These are phyloP conservation scores for Trichopus zeylanicus DNA, from an alignment of 116 monocot genomes.

Conservation along the genomic window DNA sequence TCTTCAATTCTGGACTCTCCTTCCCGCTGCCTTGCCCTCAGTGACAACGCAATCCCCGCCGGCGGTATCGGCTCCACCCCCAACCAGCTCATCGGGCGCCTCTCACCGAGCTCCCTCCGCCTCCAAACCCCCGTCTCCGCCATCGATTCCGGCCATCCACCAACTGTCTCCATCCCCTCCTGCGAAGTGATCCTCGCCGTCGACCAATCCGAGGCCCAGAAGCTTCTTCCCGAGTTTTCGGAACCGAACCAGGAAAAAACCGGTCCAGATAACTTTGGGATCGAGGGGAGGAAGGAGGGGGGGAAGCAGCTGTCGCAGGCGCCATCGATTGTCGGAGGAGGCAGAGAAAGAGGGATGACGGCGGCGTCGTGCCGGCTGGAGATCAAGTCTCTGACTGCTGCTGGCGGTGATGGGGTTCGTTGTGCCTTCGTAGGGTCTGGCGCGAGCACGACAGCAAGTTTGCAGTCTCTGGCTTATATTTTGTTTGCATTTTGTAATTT, in stretches of 20 bases:
- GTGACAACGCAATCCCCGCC: constrained; percentile 78
- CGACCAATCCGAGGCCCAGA: constrained; percentile 55
- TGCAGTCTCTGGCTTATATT: too few relatives aligned
- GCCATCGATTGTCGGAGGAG: too few relatives aligned
- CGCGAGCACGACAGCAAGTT: constrained; percentile 16
- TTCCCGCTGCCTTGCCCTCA: constrained; percentile 79
- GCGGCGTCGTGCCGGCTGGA: too few relatives aligned
- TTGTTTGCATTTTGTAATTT: too few relatives aligned
- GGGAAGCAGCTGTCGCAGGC: too few relatives aligned
- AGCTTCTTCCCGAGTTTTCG: constrained; percentile 24
- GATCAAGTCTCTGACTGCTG: too few relatives aligned
- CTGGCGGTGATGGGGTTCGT: too few relatives aligned
- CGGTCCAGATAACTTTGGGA: too few relatives aligned
- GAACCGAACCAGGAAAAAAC: constrained; percentile 20
- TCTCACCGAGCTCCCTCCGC: constrained; percentile 37
- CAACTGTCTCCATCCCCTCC: not conserved
- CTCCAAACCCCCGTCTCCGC: constrained; percentile 31
- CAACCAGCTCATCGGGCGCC: constrained; percentile 42
- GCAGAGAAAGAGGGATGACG: too few relatives aligned
- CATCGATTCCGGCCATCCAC: constrained; percentile 8
- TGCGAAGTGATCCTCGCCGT: constrained; percentile 75
- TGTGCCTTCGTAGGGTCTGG: too few relatives aligned
- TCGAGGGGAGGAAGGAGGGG: too few relatives aligned
- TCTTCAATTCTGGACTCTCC: constrained; percentile 70
- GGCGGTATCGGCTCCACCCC: constrained; percentile 70